Evolutionary conservation across 1,139 yeast species (phyloP).

Genomic region (Pichia sp.): DNA sequence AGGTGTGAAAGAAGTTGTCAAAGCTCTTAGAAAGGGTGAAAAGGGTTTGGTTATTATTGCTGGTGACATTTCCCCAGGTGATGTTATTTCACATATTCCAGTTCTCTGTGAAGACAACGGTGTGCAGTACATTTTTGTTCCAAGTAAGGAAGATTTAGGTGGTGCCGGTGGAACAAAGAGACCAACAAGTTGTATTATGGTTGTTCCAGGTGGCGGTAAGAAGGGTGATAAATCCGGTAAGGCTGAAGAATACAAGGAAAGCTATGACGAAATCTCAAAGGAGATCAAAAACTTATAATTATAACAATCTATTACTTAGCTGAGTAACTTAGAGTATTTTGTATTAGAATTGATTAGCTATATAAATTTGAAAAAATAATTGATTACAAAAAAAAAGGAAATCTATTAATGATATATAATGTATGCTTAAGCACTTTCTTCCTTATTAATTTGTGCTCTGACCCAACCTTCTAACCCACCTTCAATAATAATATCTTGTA

Average conservation of each 20-base stretch:
- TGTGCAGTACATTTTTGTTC: constrained; percentile 88
- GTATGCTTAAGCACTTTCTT: neutral
- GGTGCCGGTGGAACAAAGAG: constrained; percentile 98
- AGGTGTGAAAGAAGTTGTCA: constrained; percentile 98
- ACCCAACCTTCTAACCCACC: constrained; percentile 99
- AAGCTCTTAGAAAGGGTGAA: constrained; percentile 95
- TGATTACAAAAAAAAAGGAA: neutral
- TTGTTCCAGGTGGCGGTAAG: constrained; percentile 94
- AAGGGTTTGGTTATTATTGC: constrained; percentile 95
- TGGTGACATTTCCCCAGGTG: constrained; percentile 96
- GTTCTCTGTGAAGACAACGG: constrained; percentile 91
- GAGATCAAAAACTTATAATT: constrained; percentile 53
- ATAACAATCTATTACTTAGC: neutral
- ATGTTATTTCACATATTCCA: constrained; percentile 94
- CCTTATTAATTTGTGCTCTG: constrained; percentile 53
- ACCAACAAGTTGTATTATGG: constrained; percentile 97
- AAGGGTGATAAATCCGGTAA: constrained; percentile 70
- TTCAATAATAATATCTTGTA: constrained; percentile 92
- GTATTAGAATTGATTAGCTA: neutral
- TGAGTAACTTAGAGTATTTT: neutral
- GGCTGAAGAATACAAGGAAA: constrained; percentile 84
- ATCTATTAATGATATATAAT: neutral
- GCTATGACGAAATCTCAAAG: constrained; percentile 89
- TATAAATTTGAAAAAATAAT: neutral
- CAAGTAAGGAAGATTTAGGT: constrained; percentile 96